Evolutionary conservation across 2,329 filamentous ascomycete genomes (phyloP).

Genomic region (Hypoxylon sp.): DNA sequence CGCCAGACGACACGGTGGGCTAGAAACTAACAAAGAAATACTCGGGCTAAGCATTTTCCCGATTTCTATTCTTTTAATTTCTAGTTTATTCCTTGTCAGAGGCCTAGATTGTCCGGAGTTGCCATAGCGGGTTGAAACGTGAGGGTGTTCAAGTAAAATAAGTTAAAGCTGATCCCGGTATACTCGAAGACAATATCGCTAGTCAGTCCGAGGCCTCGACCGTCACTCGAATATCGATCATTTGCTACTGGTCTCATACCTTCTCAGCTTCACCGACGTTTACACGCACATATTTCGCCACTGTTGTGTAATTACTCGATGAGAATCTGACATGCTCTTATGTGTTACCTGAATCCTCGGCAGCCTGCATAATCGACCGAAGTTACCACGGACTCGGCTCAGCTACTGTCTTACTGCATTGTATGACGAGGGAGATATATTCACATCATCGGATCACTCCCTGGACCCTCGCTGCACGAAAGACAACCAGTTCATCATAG

Average conservation of each 20-base stretch:
- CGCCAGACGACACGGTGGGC: slow-evolving; percentile 3
- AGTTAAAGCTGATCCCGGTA: slow-evolving; percentile 19
- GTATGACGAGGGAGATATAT: slow-evolving; percentile 28
- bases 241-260: slow-evolving; percentile 20
- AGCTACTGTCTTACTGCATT: slow-evolving; percentile 42
- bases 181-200: slow-evolving; percentile 22
- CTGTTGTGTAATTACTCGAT: slow-evolving; percentile 36
- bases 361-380: slow-evolving; percentile 44
- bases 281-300: slow-evolving; percentile 33
- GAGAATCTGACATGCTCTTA: slow-evolving; percentile 24
- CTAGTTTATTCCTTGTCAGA: slow-evolving; percentile 24
- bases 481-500: slow-evolving; percentile 16
- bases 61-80: slow-evolving; percentile 12
- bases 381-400: slow-evolving; percentile 21
- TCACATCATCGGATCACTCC: slow-evolving; percentile 15
- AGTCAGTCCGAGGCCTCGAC: slow-evolving; percentile 23
- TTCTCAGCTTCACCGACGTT: slow-evolving; percentile 23
- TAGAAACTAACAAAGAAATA: slow-evolving; percentile 16
- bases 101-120: slow-evolving; percentile 19
- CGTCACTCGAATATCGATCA: slow-evolving; percentile 20
- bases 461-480: slow-evolving; percentile 11
- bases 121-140: slow-evolving; percentile 21
- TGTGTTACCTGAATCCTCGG: slow-evolving; percentile 39
- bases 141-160: slow-evolving; percentile 15
- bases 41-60: slow-evolving; percentile 10